Evolutionary conservation across 2,329 filamentous ascomycete genomes (phyloP).

Genomic region (Cercospora zeina): DNA sequence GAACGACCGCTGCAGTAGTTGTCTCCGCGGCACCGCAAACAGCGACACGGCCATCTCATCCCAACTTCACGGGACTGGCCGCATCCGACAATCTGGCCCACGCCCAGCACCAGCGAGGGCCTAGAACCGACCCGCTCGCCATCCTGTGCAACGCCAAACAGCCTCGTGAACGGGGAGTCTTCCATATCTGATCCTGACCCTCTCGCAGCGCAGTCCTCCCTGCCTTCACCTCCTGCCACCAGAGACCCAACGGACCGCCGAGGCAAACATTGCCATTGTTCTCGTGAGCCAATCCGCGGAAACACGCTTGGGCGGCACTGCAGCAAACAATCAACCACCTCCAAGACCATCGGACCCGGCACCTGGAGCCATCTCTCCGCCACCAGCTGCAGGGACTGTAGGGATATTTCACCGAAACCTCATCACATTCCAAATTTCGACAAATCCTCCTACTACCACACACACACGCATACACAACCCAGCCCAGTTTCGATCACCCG

Average conservation of each 20-base stretch:
- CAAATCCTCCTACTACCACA: neutral
- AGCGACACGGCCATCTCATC: neutral
- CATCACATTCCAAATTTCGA: slow-evolving; percentile 2
- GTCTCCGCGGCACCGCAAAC: neutral
- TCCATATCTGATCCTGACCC: neutral
- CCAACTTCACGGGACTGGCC: neutral
- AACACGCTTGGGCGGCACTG: neutral
- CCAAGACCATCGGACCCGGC: neutral
- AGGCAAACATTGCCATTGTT: slow-evolving; percentile 6
- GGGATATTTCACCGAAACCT: neutral
- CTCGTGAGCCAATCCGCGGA: neutral
- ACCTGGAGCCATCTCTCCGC: neutral
- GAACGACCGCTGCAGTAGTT: neutral
- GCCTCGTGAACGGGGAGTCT: neutral
- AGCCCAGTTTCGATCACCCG: neutral
- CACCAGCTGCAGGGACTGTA: neutral
- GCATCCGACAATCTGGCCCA: slow-evolving; percentile 3
- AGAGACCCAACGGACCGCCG: neutral
- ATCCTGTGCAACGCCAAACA: neutral
- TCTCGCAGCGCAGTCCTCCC: neutral
- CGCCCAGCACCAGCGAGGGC: neutral
- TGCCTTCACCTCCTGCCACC: neutral
- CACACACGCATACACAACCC: no score
- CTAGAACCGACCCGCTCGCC: neutral
- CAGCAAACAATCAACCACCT: neutral